Percentiles rank a stretch among this genome's conserved stretches.
Conservation (phyloP, 2,329 filamentous ascomycete species). For the Macrophomina pseudophaseolina region DNA sequence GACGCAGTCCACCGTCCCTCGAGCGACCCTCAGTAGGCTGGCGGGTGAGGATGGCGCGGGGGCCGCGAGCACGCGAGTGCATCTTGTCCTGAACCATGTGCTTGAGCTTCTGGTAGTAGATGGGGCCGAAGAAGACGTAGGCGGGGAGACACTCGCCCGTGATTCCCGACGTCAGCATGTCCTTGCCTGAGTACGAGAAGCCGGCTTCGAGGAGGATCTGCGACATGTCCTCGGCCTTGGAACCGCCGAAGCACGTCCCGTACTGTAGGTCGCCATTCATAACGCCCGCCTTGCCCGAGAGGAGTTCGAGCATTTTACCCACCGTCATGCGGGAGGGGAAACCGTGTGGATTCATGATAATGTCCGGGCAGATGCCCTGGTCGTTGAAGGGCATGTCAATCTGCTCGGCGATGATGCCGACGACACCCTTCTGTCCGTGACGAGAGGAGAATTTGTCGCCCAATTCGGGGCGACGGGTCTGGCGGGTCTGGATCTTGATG, state of each 20-base stretch:
- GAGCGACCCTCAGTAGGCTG: conserved; percentile 97
- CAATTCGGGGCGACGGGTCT: conserved; percentile 91
- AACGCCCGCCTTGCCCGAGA: conserved; percentile 92
- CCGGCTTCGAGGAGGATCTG: conserved; percentile 82
- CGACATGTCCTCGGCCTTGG: conserved; percentile 87
- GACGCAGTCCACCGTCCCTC: conserved; percentile 84
- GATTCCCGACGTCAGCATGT: conserved; percentile 93
- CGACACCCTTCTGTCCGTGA: conserved; percentile 97
- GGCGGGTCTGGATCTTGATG: conserved; percentile 94
- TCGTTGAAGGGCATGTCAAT: conserved; percentile 97
- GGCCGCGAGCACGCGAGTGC: conserved; percentile 92
- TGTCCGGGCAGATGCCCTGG: conserved; percentile 88
- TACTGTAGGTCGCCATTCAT: conserved; percentile 85
- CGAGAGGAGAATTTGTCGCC: conserved; percentile 99
- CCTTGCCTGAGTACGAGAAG: conserved; percentile 96
- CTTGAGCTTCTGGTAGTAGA: conserved; percentile 99
- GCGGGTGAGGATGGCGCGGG: conserved; percentile 86
- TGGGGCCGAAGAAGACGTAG: conserved; percentile 97
- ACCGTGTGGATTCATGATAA: conserved; percentile 99
- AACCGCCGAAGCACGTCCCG: conserved; percentile 85
- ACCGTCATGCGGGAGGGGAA: conserved; percentile 99
- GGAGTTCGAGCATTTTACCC: conserved; percentile 93
- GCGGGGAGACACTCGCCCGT: conserved; percentile 92
- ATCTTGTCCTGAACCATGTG: conserved; percentile 99
- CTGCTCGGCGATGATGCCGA: conserved; percentile 94